Evolutionary conservation across 148 eudicot genomes (phyloP).

Genomic region (Pouteria glomerata): DNA sequence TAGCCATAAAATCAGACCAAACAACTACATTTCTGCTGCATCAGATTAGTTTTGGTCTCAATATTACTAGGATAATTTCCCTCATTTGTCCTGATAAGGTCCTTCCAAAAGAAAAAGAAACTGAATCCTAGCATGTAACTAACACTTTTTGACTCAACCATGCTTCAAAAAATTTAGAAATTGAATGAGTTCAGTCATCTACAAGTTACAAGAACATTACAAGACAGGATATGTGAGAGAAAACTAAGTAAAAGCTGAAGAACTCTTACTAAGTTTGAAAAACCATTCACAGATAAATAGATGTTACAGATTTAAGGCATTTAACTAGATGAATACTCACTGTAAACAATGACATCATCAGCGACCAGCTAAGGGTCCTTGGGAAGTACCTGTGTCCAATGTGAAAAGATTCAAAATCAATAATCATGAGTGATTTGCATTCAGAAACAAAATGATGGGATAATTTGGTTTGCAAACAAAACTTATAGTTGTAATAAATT

Average conservation of each 20-base stretch:
- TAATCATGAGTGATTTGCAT: neutral
- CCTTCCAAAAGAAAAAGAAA: neutral
- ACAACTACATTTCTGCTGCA: too few species aligned
- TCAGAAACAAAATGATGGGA: neutral
- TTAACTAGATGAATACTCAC: constrained; percentile 41
- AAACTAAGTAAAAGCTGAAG: neutral
- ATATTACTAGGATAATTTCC: too few species aligned
- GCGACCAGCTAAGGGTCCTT: constrained; percentile 71
- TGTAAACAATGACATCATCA: constrained; percentile 80
- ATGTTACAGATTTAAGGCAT: constrained; percentile 9
- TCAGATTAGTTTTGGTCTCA: too few species aligned
- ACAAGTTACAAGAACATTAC: neutral
- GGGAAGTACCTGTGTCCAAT: constrained; percentile 46
- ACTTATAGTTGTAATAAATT: neutral
- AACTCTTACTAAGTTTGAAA: neutral
- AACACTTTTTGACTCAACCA: neutral
- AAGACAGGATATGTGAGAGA: neutral
- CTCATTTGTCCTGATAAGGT: neutral
- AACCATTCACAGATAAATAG: constrained; percentile 1
- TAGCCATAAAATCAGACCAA: too few species aligned
- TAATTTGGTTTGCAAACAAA: neutral
- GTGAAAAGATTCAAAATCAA: constrained; percentile 12
- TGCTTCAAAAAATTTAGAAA: neutral
- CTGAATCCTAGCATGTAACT: neutral
- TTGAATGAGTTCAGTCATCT: constrained; percentile 1